Conservation (phyloP, 1,284 basidiomycete genomes). For the Rhodotorula sp. region DNA sequence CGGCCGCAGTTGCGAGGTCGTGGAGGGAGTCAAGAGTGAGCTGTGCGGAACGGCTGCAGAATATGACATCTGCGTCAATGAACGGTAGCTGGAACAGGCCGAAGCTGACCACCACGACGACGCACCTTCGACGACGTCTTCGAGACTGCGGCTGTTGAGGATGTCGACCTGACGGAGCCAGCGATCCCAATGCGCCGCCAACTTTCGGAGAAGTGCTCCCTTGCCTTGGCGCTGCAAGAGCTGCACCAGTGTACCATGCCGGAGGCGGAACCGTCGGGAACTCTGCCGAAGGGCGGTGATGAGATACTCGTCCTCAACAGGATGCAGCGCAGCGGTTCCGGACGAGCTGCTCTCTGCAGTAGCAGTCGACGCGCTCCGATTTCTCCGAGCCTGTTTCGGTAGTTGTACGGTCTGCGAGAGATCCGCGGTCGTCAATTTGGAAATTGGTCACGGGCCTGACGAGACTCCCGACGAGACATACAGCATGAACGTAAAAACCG, state of each 20-base stretch:
- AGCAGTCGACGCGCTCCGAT: constrained; percentile 10
- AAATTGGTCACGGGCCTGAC: too few species aligned
- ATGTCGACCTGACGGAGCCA: constrained; percentile 21
- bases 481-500: constrained; percentile 36
- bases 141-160: background rate
- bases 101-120: background rate
- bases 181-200: constrained; percentile 14
- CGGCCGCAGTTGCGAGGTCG: constrained; percentile 22
- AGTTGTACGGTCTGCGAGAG: background rate
- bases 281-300: constrained; percentile 10
- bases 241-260: background rate
- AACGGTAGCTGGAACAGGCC: too few species aligned
- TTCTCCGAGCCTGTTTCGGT: background rate
- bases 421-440: too few species aligned
- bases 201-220: background rate
- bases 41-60: constrained; percentile 14
- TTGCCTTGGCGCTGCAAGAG: constrained; percentile 5
- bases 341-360: constrained; percentile 2
- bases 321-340: background rate
- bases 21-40: background rate
- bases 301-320: constrained; percentile 26
- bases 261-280: constrained; percentile 20
- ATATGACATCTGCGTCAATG: too few species aligned
- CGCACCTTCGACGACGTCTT: constrained; percentile 19
- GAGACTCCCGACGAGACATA: background rate